These are phyloP conservation scores for Claviceps monticola DNA, from an alignment of 2,329 filamentous ascomycete genomes.

Conservation along the genomic window DNA sequence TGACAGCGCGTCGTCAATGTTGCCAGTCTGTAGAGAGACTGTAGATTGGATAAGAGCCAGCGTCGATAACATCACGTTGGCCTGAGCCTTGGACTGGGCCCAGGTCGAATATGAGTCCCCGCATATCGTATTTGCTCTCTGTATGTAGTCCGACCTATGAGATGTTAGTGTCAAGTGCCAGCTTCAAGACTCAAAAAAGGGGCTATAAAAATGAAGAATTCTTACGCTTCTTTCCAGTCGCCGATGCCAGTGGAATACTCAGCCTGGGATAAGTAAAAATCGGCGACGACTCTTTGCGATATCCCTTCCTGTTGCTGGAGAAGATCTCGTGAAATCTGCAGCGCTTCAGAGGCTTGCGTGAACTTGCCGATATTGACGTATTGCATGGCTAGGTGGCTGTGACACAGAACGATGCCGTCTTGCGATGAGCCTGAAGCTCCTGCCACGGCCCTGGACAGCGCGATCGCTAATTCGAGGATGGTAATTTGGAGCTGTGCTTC, in stretches of 20 bases:
- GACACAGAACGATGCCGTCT: conserved; percentile 30
- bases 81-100: conserved; percentile 20
- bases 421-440: conserved; percentile 15
- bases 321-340: conserved; percentile 44
- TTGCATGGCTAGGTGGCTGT: conserved; percentile 36
- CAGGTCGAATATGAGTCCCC: conserved; percentile 16
- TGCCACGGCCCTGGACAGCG: conserved; percentile 24
- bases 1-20: conserved; percentile 41
- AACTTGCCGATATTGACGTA: conserved; percentile 40
- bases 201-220: conserved; percentile 3
- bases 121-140: conserved; percentile 26
- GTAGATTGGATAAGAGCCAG: conserved; percentile 45
- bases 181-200: not conserved
- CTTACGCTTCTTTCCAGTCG: conserved; percentile 45
- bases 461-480: conserved; percentile 31
- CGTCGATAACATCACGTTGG: conserved; percentile 17
- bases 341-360: conserved; percentile 32
- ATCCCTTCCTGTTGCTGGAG: conserved; percentile 22
- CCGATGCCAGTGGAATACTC: conserved; percentile 61
- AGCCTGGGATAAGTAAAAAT: conserved; percentile 55
- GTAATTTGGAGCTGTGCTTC: conserved; percentile 31
- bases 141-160: conserved; percentile 17
- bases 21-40: conserved; percentile 48
- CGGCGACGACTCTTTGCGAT: conserved; percentile 27
- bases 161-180: not conserved